Evolutionary conservation across 176 grass and related monocot species (phyloP).

Genomic region (Areca catechu): DNA sequence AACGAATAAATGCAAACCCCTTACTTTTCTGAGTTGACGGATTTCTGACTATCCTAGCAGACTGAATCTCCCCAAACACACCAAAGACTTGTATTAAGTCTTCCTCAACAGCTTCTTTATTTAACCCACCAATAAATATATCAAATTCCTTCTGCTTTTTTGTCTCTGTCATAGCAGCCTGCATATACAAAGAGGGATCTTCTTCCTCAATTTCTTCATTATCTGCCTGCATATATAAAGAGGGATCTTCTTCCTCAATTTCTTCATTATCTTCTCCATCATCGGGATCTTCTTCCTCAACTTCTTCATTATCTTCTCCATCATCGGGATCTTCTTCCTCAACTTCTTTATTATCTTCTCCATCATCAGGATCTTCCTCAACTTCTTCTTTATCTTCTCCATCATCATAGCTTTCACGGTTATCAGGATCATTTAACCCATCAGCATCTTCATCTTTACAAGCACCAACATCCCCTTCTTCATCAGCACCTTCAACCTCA

Average conservation of each 20-base stretch:
- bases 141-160: conserved; percentile 32
- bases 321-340: conserved; percentile 28
- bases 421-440: no score
- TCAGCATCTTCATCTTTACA: no score
- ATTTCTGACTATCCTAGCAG: conserved; percentile 42
- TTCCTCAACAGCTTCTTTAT: conserved; percentile 44
- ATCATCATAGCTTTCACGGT: no score
- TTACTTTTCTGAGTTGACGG: conserved; percentile 33
- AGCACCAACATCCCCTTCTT: no score
- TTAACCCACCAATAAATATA: conserved; percentile 63
- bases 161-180: conserved; percentile 16
- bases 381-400: not conserved
- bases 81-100: conserved; percentile 51
- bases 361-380: conserved; percentile 24
- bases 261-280: not conserved
- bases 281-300: conserved; percentile 29
- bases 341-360: not conserved
- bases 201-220: conserved; percentile 13
- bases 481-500: no score
- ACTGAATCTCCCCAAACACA: conserved; percentile 59
- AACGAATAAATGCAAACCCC: conserved; percentile 59
- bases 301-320: not conserved
- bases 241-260: conserved; percentile 26
- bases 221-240: conserved; percentile 9
- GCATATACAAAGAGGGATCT: conserved; percentile 22